Conservation (phyloP, 306 rosid species). For the Trifolium dubium region DNA sequence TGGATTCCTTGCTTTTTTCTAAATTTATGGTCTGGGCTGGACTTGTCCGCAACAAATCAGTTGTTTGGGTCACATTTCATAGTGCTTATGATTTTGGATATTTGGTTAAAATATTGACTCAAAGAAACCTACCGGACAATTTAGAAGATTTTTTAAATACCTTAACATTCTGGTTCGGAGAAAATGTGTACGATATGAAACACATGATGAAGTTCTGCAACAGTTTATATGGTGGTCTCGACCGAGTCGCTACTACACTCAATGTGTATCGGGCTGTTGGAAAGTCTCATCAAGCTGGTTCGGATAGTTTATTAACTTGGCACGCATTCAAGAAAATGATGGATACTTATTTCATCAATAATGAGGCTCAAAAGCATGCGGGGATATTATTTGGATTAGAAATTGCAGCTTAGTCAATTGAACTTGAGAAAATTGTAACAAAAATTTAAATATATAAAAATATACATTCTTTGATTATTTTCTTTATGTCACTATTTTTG, state of each 20-base stretch:
- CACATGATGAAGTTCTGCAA: neutral
- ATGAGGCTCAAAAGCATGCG: neutral
- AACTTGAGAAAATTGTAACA: neutral
- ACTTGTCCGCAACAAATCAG: neutral
- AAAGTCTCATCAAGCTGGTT: slow-evolving; percentile 1
- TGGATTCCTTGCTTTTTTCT: neutral
- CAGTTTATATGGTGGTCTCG: neutral
- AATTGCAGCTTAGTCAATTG: neutral
- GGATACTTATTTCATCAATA: neutral
- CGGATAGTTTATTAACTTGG: neutral
- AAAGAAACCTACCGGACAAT: neutral
- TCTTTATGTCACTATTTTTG: no score
- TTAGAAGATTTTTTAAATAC: neutral
- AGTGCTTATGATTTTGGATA: slow-evolving; percentile 4
- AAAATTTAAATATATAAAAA: neutral
- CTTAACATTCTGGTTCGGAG: neutral
- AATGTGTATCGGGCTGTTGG: neutral
- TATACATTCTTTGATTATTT: neutral
- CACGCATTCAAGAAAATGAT: neutral
- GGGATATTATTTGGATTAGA: neutral
- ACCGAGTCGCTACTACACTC: neutral
- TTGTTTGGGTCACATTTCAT: neutral
- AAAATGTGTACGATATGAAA: neutral
- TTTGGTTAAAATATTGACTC: neutral
- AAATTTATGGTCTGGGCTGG: neutral